Evolutionary conservation across 2,329 filamentous ascomycete genomes (phyloP).

Genomic region (Phaeosphaeria sp.): DNA sequence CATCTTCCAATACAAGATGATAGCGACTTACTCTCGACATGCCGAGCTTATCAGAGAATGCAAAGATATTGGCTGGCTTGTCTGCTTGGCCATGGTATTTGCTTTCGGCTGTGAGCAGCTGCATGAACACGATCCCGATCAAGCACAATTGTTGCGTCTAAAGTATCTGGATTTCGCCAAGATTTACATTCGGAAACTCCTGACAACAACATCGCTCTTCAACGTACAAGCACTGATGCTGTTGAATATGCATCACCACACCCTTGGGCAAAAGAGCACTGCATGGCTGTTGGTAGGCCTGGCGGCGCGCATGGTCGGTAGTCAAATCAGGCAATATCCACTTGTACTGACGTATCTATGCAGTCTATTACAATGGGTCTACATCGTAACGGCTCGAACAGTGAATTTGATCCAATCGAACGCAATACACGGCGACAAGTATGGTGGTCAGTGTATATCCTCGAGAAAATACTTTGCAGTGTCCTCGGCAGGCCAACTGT

Average conservation of each 20-base stretch:
- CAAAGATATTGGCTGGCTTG: slow-evolving; percentile 51
- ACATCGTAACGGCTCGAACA: slow-evolving; percentile 51
- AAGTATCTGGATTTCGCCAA: slow-evolving; percentile 41
- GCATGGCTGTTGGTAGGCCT: slow-evolving; percentile 51
- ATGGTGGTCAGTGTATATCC: slow-evolving; percentile 36
- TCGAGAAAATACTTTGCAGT: slow-evolving; percentile 33
- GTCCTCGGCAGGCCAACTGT: slow-evolving; percentile 33
- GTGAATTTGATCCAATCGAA: slow-evolving; percentile 45
- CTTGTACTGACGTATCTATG: neutral
- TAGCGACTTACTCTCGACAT: slow-evolving; percentile 46
- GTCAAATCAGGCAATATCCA: neutral
- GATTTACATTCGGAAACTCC: slow-evolving; percentile 44
- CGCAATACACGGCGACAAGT: slow-evolving; percentile 32
- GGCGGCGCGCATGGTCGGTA: slow-evolving; percentile 48
- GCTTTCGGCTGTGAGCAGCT: slow-evolving; percentile 51
- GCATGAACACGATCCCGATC: slow-evolving; percentile 36
- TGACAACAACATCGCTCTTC: slow-evolving; percentile 48
- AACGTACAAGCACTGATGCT: slow-evolving; percentile 54
- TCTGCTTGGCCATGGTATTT: slow-evolving; percentile 51
- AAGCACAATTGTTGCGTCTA: slow-evolving; percentile 23
- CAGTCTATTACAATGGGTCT: slow-evolving; percentile 53
- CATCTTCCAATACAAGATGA: slow-evolving; percentile 49
- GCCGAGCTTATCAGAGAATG: slow-evolving; percentile 30
- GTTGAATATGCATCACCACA: slow-evolving; percentile 52
- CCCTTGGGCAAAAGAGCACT: slow-evolving; percentile 51